Percentiles rank a stretch among this genome's conserved stretches.
Conservation (phyloP, 2,329 filamentous ascomycete species). For the Xylariaceae sp. region DNA sequence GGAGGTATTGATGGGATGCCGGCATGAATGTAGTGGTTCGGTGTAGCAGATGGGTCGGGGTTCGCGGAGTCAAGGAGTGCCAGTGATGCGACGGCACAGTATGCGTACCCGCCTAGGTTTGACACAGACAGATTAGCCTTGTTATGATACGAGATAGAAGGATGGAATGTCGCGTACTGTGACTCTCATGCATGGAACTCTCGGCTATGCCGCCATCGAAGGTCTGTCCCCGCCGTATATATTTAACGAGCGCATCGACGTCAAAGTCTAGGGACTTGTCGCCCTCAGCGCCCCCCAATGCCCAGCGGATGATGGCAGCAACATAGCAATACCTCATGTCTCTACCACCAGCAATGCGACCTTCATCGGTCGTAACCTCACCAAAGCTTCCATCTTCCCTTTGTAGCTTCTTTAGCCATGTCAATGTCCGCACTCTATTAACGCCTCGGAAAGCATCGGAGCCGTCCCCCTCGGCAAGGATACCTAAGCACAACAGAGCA, state of each 20-base stretch:
- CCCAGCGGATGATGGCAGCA: slow-evolving; percentile 81
- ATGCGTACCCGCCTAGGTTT: slow-evolving; percentile 80
- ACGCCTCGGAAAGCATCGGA: slow-evolving; percentile 66
- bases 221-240: slow-evolving; percentile 74
- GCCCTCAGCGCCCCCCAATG: slow-evolving; percentile 69
- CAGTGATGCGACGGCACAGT: slow-evolving; percentile 82
- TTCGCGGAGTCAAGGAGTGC: slow-evolving; percentile 73
- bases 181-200: slow-evolving; percentile 79
- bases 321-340: slow-evolving; percentile 92
- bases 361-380: slow-evolving; percentile 70
- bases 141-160: background rate
- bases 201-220: slow-evolving; percentile 89
- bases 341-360: slow-evolving; percentile 73
- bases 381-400: slow-evolving; percentile 89
- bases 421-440: slow-evolving; percentile 68
- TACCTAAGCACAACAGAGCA: slow-evolving; percentile 75
- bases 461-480: slow-evolving; percentile 52
- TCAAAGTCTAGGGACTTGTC: slow-evolving; percentile 75
- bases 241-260: slow-evolving; percentile 70
- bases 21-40: slow-evolving; percentile 46
- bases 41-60: slow-evolving; percentile 35
- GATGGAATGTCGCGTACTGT: slow-evolving; percentile 61
- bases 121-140: background rate
- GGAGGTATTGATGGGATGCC: slow-evolving; percentile 49
- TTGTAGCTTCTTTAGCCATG: slow-evolving; percentile 80